A percentile compares a stretch with the other conserved stretches of the same genome.
Conservation (phyloP, 2,329 filamentous ascomycete species). For the Epichloe scottii region DNA sequence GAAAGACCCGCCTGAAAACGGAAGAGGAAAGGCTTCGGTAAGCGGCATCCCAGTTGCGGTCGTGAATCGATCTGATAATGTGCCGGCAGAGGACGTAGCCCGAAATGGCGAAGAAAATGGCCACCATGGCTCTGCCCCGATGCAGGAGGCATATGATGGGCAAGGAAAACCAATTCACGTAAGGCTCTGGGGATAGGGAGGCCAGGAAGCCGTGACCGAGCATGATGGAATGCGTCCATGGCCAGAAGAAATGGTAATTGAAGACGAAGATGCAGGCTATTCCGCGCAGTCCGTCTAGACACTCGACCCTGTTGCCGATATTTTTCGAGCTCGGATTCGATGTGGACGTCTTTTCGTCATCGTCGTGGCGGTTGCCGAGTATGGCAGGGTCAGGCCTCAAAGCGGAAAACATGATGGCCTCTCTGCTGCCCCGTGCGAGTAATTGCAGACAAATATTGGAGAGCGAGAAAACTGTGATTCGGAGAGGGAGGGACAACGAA, state of each 20-base stretch:
- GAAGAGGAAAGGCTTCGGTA: slow-evolving; percentile 25
- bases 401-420: slow-evolving; percentile 1
- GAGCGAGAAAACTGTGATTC: neutral
- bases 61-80: slow-evolving; percentile 23
- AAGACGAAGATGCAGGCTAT: slow-evolving; percentile 29
- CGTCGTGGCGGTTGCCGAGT: neutral
- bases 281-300: slow-evolving; percentile 28
- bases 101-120: slow-evolving; percentile 31
- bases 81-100: slow-evolving; percentile 29
- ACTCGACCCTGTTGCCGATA: slow-evolving; percentile 22
- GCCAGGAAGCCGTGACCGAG: slow-evolving; percentile 26
- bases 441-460: neutral
- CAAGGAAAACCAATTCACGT: slow-evolving; percentile 19
- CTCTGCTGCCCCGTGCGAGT: neutral
- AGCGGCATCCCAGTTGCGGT: slow-evolving; percentile 21
- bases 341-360: neutral
- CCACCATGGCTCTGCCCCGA: slow-evolving; percentile 28
- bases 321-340: slow-evolving; percentile 4
- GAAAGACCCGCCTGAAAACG: slow-evolving; percentile 25
- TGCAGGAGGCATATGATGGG: slow-evolving; percentile 29
- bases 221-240: slow-evolving; percentile 27
- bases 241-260: slow-evolving; percentile 30
- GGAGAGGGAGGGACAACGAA: no score
- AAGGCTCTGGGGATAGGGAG: slow-evolving; percentile 22
- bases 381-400: neutral